Base-by-base conservation (phyloP, 1,284 basidiomycete genomes). In the Ceratobasidium sp. region DNA sequence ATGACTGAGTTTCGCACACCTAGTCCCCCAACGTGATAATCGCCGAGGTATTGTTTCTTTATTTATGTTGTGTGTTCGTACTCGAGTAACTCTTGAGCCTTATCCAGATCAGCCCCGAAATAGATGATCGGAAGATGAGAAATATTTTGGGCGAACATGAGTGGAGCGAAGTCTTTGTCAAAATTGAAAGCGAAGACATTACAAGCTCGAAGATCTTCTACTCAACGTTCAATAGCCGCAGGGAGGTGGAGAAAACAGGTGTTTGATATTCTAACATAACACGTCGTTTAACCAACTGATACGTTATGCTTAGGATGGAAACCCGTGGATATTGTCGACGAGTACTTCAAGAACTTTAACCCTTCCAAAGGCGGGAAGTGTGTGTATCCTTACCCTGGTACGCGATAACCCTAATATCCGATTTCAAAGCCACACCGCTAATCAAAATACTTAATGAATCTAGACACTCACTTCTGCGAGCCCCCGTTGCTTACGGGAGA, bases 181-280 rank as follows among this genome's bases (percentile, higher is more conserved):
- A 18, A 4, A 15, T 15, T 9, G n/a, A 40, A 26, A 46, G 51
- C 12, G 73, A 76, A 10, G 73, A 64, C 9, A 15, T 42, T 7
- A 67, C 63, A 13, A 40, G 39, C 39, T 76, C 73, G 7, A 42
- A 40, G 39, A 23, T 76, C 44, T 76, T 76, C 40, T 58, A 58
- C 18, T 76, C 73, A 26, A 58, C 53, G 23, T 76, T 76, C 23
- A 12, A n/a, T 3, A 67, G 26, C 13, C 73, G 73, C 9, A 49
- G 73, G 46, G 73, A 76, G 26, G 73, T 76, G 15, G 73, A 76
- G 28, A 76, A 76, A 51, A 76, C 73, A 15, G 73, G 73, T 76
- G 28, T 20, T 46, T 39, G 9, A 18, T 26, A 40, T n/a, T 1
- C 55, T 40, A 49, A 20, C 33, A 15, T 39, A n/a, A 5, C 53